Conservation (phyloP, 2,329 filamentous ascomycete genomes). For the Ceratocystis smalleyi region DNA sequence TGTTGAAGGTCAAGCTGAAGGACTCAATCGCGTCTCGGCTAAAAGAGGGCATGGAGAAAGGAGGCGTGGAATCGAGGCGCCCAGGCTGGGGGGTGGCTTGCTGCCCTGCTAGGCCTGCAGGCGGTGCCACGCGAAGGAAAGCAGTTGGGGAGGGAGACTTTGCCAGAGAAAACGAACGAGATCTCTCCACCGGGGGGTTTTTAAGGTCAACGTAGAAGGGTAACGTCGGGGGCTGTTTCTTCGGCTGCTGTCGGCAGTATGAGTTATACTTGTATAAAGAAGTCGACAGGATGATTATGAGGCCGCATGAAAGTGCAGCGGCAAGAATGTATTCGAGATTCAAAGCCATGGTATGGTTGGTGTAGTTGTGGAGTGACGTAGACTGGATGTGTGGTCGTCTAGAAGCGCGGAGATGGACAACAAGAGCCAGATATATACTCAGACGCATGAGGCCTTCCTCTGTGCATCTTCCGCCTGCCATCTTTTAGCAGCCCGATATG, state of each 20-base stretch:
- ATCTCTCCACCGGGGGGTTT: neutral
- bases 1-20: neutral
- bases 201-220: conserved; percentile 2
- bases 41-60: neutral
- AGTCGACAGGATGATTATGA: neutral
- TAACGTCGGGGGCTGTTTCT: neutral
- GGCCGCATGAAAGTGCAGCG: neutral
- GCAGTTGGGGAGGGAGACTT: neutral
- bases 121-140: neutral
- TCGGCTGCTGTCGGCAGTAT: neutral
- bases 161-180: neutral
- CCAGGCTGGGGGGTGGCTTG: neutral
- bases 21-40: neutral
- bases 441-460: neutral
- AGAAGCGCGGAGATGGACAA: neutral
- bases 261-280: neutral
- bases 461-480: neutral
- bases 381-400: neutral
- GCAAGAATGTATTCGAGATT: neutral
- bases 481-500: neutral
- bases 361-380: neutral
- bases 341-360: neutral
- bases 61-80: neutral
- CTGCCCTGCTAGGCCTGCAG: neutral
- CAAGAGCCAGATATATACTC: neutral